Base-by-base conservation (phyloP, 805 yeast species). In the Wickerhamiella azyma region DNA sequence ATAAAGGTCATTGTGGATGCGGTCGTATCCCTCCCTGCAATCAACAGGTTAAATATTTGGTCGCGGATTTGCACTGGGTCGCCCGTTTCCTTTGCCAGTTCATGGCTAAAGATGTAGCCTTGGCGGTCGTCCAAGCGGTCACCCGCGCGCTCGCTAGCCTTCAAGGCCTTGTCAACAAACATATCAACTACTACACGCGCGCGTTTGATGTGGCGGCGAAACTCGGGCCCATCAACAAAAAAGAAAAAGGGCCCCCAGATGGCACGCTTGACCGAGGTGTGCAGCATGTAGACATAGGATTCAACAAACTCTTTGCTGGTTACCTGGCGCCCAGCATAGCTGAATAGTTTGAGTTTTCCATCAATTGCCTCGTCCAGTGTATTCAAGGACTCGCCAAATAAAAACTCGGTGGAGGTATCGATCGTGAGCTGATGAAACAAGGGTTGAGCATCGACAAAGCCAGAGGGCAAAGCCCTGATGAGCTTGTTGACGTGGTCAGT, bases 21-120 rank as follows among this genome's bases (percentile, higher is more conserved):
- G 19, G 74, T 70, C 37, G 74, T 70, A 52, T 70, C 74, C 51
- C 74, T 60, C 11, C 72, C 73, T 10, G 74, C 74, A 26, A 69
- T 51, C 48, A 70, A 59, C 46, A 70, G 66, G 52, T 67, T 68
- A 55, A 70, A 61, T 46, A 66, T 55, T 53, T 70, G 74, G 48
- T 68, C 71, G 37, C 72, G 60, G 46, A 70, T 63, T 17, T 64
- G 61, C 44, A 49, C 55, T 4, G 69, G 70, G 49, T 68, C 65
- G 46, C 68, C 61, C 10, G 71, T 66, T 49, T 67, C 67, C 51
- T 66, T 66, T 36, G 61, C 68, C 48, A 70, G 61, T 52, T 69
- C 74, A 42, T 65, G 61, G 50, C 68, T 61, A 54, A 70, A 68
- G 11, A 67, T 60, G 50, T 67, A 68, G 30, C 59, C 63, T 42